Evolutionary conservation across 2,329 filamentous ascomycete genomes (phyloP), one percentile per base, ranked within the genome.

Genomic region (Aspergillus floridensis): DNA sequence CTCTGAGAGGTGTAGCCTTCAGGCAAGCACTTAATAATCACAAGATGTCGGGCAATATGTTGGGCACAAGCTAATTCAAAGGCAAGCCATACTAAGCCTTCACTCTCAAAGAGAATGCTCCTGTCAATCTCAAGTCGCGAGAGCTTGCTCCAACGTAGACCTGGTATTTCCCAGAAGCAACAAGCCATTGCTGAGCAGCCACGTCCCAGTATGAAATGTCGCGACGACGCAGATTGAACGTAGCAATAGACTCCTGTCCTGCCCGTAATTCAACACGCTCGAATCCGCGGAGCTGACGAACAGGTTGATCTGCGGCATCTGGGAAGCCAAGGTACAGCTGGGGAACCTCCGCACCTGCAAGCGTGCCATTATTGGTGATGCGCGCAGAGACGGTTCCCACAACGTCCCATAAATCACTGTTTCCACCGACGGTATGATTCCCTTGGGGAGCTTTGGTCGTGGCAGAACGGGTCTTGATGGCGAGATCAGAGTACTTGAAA

Each of bases 311-410:
- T 11, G 58, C 58, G 57, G 62, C 44, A 66, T 69, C 56, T 63
- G 78, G 75, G 79, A 71, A 81, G 74, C 5, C 67, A 63, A 86
- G 70, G 67, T 87, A 87, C 1, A 87, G 73, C 71, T 87, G 84
- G 2, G 81, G 74, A 0, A 86, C 80, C 10, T 80, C 77, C 2
- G 79, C 78, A 26, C 82, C 84, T 22, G 72, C 67, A 2, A 77
- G 65, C 4, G 66, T 59, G 19, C 85, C 84, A 0, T 79, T 82
- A 74, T 87, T 87, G 38, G 70, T 73, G 5, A 87, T 67, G 1
- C 76, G 72, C 2, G 80, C 77, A 2, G 76, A 74, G 10, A 84
- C 77, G 47, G 72, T 80, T 60, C 76, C 79, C n/a, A 87, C 65
- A 7, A 72, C 74, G 7, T 81, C 77, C 78, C 81, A 87, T 24